phyloP scores from a whole-genome alignment of 352 stramenopile genomes.

The Phytophthora foliorum region DNA sequence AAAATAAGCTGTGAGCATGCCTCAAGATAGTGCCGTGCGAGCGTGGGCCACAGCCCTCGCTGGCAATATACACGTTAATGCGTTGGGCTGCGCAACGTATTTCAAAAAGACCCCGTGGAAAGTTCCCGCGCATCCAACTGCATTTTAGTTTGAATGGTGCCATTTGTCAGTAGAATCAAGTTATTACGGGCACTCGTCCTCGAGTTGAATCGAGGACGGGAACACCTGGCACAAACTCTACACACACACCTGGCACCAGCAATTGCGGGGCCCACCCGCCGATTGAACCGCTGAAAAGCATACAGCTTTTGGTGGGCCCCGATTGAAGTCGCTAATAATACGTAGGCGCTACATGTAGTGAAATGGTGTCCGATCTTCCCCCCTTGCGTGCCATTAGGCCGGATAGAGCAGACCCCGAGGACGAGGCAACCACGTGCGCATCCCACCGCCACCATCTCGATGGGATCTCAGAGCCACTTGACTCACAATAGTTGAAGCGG shows the following conservation, averaged over 20 bases:
- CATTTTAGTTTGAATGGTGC: constrained; percentile 3
- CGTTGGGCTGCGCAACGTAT: constrained; percentile 31
- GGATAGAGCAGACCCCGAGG: constrained; percentile 33
- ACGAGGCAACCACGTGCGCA: constrained; percentile 1
- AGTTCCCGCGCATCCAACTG: constrained; percentile 19
- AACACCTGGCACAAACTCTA: constrained; percentile 20
- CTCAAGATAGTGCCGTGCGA: constrained; percentile 16
- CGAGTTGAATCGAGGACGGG: constrained; percentile 29
- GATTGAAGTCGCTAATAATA: constrained; percentile 19
- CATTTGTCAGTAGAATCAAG: constrained; percentile 25
- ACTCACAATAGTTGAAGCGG: constrained; percentile 36
- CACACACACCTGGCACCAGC: constrained; percentile 13
- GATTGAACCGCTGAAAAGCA: constrained; percentile 20
- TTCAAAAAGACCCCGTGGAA: constrained; percentile 14
- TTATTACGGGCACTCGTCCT: constrained; percentile 35
- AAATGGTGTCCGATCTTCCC: constrained; percentile 21
- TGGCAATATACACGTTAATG: constrained; percentile 50
- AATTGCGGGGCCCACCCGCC: constrained; percentile 20
- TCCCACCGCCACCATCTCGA: constrained; percentile 29
- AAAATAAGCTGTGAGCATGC: constrained; percentile 7
- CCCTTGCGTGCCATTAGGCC: constrained; percentile 29
- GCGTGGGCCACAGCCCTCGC: constrained; percentile 17
- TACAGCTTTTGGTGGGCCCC: constrained; percentile 16
- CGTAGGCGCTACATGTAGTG: constrained; percentile 16
- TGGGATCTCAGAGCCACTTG: constrained; percentile 27